Percentiles rank a stretch among this genome's conserved stretches.
Evolutionary conservation across 1,284 basidiomycete genomes (phyloP).

Genomic region (Phellopilus nigrolimitatus): DNA sequence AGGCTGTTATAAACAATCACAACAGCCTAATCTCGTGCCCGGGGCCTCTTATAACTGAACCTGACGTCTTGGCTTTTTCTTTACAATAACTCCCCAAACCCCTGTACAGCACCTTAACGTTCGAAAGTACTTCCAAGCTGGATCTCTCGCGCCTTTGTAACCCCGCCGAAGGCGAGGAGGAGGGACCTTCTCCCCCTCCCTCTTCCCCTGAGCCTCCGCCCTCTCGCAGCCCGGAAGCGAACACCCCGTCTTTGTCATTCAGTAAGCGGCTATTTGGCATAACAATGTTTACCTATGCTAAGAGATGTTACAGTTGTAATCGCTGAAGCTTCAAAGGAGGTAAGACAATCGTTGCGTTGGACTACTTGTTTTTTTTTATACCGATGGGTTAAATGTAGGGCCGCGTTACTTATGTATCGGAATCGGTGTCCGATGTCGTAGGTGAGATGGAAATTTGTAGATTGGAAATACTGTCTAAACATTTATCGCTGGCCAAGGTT

Average conservation of each 20-base stretch:
- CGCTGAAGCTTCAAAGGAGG: slow-evolving; percentile 69
- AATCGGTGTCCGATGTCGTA: slow-evolving; percentile 65
- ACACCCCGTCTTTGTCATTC: slow-evolving; percentile 18
- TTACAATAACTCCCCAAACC: too few species aligned
- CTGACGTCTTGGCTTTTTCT: too few species aligned
- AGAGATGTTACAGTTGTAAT: slow-evolving; percentile 39
- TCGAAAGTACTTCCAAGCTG: slow-evolving; percentile 11
- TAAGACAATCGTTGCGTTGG: slow-evolving; percentile 29
- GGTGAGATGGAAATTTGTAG: slow-evolving; percentile 37
- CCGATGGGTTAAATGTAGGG: not conserved
- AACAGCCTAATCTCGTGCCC: too few species aligned
- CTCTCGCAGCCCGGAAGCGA: not conserved
- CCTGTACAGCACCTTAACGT: too few species aligned
- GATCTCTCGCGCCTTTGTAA: slow-evolving; percentile 20
- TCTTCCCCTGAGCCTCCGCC: slow-evolving; percentile 1
- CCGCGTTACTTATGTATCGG: slow-evolving; percentile 35
- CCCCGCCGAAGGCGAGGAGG: slow-evolving; percentile 13
- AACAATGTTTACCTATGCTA: slow-evolving; percentile 3
- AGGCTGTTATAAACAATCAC: too few species aligned
- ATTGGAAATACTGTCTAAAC: slow-evolving; percentile 1
- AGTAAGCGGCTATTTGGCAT: slow-evolving; percentile 10
- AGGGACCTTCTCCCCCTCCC: not conserved
- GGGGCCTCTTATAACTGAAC: too few species aligned
- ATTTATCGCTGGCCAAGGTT: slow-evolving; percentile 41
- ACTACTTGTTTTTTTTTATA: not conserved